These are phyloP conservation scores for Kalmusia sp. DNA, from an alignment of 2,329 filamentous ascomycete genomes.

Conservation along the genomic window DNA sequence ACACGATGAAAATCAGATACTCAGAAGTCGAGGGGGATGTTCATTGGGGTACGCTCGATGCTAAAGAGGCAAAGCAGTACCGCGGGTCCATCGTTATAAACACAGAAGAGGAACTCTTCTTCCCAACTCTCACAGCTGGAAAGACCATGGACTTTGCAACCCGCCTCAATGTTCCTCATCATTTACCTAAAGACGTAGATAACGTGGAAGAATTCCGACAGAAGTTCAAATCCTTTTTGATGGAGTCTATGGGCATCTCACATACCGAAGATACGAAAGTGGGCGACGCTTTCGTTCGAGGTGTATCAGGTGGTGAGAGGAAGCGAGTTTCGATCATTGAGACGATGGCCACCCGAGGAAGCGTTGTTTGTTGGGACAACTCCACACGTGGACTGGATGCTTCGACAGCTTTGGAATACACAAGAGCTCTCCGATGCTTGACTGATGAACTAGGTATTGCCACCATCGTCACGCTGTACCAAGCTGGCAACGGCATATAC, in stretches of 20 bases:
- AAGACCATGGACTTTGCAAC: slow-evolving; percentile 64
- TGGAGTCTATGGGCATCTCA: slow-evolving; percentile 47
- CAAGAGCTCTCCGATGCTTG: slow-evolving; percentile 58
- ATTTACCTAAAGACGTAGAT: slow-evolving; percentile 57
- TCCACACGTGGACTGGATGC: slow-evolving; percentile 46
- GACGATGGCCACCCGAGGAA: slow-evolving; percentile 63
- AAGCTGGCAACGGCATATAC: slow-evolving; percentile 59
- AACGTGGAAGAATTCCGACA: slow-evolving; percentile 56
- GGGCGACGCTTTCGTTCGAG: slow-evolving; percentile 70
- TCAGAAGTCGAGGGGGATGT: slow-evolving; percentile 47
- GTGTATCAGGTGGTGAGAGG: slow-evolving; percentile 72
- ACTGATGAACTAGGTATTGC: slow-evolving; percentile 58
- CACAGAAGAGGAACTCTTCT: slow-evolving; percentile 61
- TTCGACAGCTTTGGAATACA: slow-evolving; percentile 61
- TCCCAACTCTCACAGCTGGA: slow-evolving; percentile 58
- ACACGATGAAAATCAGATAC: slow-evolving; percentile 5
- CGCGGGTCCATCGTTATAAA: slow-evolving; percentile 65
- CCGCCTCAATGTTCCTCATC: slow-evolving; percentile 63
- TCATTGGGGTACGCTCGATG: slow-evolving; percentile 58
- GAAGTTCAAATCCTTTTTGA: slow-evolving; percentile 61
- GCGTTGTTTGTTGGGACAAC: slow-evolving; percentile 61
- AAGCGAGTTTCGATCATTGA: slow-evolving; percentile 76
- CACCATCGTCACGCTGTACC: slow-evolving; percentile 64
- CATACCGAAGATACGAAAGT: slow-evolving; percentile 72
- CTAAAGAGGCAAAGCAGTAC: slow-evolving; percentile 55